These are phyloP conservation scores for Phytophthora macrochlamydospora DNA, from an alignment of 352 stramenopile genomes.

Conservation along the genomic window DNA sequence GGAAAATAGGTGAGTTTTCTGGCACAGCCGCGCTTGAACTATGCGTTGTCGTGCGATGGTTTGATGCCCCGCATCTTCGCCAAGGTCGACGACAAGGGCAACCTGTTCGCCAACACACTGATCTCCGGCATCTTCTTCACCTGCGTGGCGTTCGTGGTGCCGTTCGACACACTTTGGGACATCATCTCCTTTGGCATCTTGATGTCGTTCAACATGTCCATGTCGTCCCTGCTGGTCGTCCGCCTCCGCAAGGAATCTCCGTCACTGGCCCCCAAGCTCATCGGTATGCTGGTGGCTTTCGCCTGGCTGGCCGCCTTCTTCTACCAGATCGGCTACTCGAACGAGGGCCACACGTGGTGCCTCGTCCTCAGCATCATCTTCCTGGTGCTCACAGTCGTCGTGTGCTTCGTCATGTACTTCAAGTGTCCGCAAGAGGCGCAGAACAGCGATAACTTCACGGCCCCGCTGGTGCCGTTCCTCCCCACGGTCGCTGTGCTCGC, in stretches of 20 bases:
- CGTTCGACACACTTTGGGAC: slow-evolving; percentile 85
- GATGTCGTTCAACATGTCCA: slow-evolving; percentile 88
- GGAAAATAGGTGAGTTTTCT: slow-evolving; percentile 86
- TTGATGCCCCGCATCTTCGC: slow-evolving; percentile 92
- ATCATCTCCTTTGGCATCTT: slow-evolving; percentile 91
- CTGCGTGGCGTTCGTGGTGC: slow-evolving; percentile 69
- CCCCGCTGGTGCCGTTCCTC: slow-evolving; percentile 72
- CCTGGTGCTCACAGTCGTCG: slow-evolving; percentile 40
- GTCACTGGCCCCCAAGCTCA: slow-evolving; percentile 44
- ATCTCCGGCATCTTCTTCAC: slow-evolving; percentile 72
- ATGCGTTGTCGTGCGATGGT: slow-evolving; percentile 92
- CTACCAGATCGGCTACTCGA: slow-evolving; percentile 69
- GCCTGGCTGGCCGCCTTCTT: slow-evolving; percentile 56
- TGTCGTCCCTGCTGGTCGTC: slow-evolving; percentile 72
- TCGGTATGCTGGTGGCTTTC: slow-evolving; percentile 39
- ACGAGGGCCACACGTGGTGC: slow-evolving; percentile 27
- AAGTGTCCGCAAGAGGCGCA: slow-evolving; percentile 69
- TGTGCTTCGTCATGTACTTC: slow-evolving; percentile 47
- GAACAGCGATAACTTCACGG: slow-evolving; percentile 57
- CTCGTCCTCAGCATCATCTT: slow-evolving; percentile 57
- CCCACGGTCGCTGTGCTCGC: slow-evolving; percentile 51
- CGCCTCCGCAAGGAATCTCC: slow-evolving; percentile 67
- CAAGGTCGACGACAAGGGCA: slow-evolving; percentile 81
- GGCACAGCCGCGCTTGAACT: slow-evolving; percentile 93
- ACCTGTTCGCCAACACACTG: slow-evolving; percentile 80